These are phyloP conservation scores for Collybia nuda DNA, from an alignment of 768 basidiomycete genomes.

Conservation along the genomic window DNA sequence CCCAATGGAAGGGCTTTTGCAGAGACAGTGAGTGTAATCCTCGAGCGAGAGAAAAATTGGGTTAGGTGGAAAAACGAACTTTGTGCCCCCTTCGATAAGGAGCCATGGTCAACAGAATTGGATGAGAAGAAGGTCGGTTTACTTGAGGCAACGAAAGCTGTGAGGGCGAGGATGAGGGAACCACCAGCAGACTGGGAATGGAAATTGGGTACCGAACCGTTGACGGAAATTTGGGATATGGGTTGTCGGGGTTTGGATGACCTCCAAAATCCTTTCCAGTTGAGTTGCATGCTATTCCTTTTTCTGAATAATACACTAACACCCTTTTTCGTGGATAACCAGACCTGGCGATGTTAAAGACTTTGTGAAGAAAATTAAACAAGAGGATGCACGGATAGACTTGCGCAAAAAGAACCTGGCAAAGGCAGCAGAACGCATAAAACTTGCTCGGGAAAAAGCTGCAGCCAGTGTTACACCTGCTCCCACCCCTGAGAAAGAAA, in stretches of 20 bases:
- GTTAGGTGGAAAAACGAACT: conserved; percentile 86
- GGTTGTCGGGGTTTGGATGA: conserved; percentile 67
- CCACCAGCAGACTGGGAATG: conserved; percentile 64
- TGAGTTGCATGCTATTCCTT: conserved; percentile 18
- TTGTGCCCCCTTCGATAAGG: conserved; percentile 78
- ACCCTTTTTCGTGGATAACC: background rate
- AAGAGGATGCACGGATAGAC: conserved; percentile 63
- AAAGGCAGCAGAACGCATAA: conserved; percentile 26
- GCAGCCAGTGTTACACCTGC: conserved; percentile 20
- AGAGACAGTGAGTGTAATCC: conserved; percentile 67
- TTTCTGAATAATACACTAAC: background rate
- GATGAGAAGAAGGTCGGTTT: conserved; percentile 52
- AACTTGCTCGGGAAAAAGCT: conserved; percentile 24
- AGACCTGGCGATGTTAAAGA: conserved; percentile 76
- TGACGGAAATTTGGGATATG: conserved; percentile 85
- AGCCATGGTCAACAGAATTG: conserved; percentile 54
- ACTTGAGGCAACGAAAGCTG: conserved; percentile 57
- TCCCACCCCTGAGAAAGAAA: conserved; percentile 12
- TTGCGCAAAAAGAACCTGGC: conserved; percentile 43
- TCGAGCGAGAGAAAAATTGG: conserved; percentile 89
- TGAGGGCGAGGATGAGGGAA: conserved; percentile 54
- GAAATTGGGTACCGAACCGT: conserved; percentile 62
- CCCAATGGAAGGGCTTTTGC: conserved; percentile 78
- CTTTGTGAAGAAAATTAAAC: conserved; percentile 69
- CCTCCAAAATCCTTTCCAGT: conserved; percentile 69